Base-by-base conservation (phyloP, 2,329 filamentous ascomycete genomes). In the Graphilbum ipis-grandicollis region DNA sequence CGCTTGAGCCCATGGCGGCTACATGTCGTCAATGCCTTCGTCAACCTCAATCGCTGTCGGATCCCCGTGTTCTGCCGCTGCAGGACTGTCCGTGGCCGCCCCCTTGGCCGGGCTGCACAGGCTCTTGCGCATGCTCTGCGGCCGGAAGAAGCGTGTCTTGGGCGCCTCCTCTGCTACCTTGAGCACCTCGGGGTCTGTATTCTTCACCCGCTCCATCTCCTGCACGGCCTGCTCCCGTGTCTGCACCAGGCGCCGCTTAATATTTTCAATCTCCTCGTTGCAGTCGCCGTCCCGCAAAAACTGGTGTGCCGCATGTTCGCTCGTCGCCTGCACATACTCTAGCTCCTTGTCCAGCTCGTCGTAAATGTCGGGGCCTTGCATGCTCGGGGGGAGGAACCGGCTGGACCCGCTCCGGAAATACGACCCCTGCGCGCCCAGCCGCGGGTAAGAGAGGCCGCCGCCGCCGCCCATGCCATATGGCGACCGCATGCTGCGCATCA, bases 281-380 rank as follows among this genome's bases (percentile, higher is more conserved):
- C 86, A 93, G 49, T 90, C 79, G 10, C 85, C 86, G 37, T 85
- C 79, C 19, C 86, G 74, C n/a, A 94, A 63, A 42, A 90, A 84
- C 49, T 92, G 82, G 50, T 93, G 85, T 0, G 86, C 86, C 3
- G 80, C 86, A 37, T 76, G 75, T 57, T 94, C 86, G 52, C 82
- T 92, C 47, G 85, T 71, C 39, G 68, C 68, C 53, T 93, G 84
- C 5, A 83, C 79, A 44, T 72, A 71, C 51, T 93, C 85, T 19
- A 94, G 62, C 1, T 72, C 70, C 51, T 79, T 80, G 51, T 93
- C 85, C 1, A 85, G 65, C 32, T 71, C 65, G 44, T 92, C 82
- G 50, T 79, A 84, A 1, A 72, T 61, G 43, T 73, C 70, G 1
- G 46, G 43, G 5, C n/a, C 29, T 5, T 12, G 5, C n/a, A 7